These are phyloP conservation scores for Hypoxylon crocopeplum DNA, from an alignment of 495 filamentous ascomycete species.

Conservation along the genomic window DNA sequence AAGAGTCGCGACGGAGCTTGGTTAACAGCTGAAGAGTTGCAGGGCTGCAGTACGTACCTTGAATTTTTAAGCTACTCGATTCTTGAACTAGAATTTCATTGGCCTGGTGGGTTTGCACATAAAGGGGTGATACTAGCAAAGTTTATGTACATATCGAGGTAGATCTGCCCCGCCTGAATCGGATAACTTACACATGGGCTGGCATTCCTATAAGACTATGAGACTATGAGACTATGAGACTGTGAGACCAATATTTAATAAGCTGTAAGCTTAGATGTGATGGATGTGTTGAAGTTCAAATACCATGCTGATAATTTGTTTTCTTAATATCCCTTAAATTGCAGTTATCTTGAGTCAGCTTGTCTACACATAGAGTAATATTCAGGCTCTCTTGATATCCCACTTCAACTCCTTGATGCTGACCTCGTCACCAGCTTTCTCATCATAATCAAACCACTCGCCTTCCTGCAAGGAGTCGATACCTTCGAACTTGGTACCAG, in stretches of 20 bases:
- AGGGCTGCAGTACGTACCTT: too few species aligned
- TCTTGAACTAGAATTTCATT: conserved; percentile 20
- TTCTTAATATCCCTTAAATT: too few species aligned
- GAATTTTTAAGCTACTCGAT: conserved; percentile 32
- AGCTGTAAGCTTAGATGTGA: too few species aligned
- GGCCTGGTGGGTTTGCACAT: not conserved
- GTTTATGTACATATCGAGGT: conserved; percentile 3
- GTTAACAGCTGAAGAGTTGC: not conserved
- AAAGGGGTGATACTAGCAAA: not conserved
- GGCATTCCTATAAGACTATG: too few species aligned
- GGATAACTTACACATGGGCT: not conserved
- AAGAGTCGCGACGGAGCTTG: not conserved
- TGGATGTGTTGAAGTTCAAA: too few species aligned
- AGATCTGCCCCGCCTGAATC: conserved; percentile 6
- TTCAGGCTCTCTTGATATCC: conserved; percentile 74
- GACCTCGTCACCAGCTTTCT: conserved; percentile 65
- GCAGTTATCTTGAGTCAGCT: too few species aligned
- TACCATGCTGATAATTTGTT: too few species aligned
- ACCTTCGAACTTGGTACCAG: conserved; percentile 74
- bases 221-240: too few species aligned
- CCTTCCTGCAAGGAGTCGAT: conserved; percentile 81
- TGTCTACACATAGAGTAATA: too few species aligned
- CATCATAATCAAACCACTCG: conserved; percentile 70
- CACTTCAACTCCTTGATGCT: conserved; percentile 91
- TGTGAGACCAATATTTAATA: too few species aligned